These are phyloP conservation scores for Phoenix dactylifera DNA, from an alignment of 176 grass and related monocot genomes.

Conservation along the genomic window DNA sequence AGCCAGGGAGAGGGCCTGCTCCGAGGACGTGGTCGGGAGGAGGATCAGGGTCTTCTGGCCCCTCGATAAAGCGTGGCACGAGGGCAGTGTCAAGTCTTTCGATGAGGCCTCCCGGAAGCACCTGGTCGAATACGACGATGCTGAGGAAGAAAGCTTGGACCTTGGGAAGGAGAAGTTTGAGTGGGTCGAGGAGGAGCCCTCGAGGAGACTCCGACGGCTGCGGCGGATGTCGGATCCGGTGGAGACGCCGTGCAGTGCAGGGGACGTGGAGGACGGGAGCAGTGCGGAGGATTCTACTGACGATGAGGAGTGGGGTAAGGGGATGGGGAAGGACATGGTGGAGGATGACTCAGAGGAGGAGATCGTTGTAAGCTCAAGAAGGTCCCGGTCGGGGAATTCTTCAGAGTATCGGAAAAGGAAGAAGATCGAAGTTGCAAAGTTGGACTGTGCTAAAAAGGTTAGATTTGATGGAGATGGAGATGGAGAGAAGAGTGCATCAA, in stretches of 20 bases:
- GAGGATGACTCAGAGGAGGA: slow-evolving; percentile 52
- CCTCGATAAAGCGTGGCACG: slow-evolving; percentile 75
- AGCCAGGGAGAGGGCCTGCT: slow-evolving; percentile 15
- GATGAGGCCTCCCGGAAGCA: slow-evolving; percentile 35
- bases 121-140: slow-evolving; percentile 59
- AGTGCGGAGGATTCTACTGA: slow-evolving; percentile 42
- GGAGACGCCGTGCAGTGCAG: slow-evolving; percentile 6
- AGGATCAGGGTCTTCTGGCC: slow-evolving; percentile 82
- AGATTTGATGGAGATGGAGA: slow-evolving; percentile 39
- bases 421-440: slow-evolving; percentile 46
- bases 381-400: slow-evolving; percentile 22
- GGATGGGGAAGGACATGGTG: slow-evolving; percentile 14
- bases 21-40: slow-evolving; percentile 44
- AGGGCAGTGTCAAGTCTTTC: slow-evolving; percentile 49
- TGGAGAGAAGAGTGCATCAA: background rate
- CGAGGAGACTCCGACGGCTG: slow-evolving; percentile 69
- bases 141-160: slow-evolving; percentile 66
- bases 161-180: slow-evolving; percentile 59
- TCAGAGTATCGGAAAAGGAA: slow-evolving; percentile 53
- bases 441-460: slow-evolving; percentile 58
- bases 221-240: slow-evolving; percentile 41
- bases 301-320: slow-evolving; percentile 64
- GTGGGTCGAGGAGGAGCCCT: slow-evolving; percentile 36
- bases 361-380: slow-evolving; percentile 28
- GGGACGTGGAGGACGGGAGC: slow-evolving; percentile 16